Base-by-base conservation (phyloP, 1,139 yeast genomes). In the Pichia sp. region DNA sequence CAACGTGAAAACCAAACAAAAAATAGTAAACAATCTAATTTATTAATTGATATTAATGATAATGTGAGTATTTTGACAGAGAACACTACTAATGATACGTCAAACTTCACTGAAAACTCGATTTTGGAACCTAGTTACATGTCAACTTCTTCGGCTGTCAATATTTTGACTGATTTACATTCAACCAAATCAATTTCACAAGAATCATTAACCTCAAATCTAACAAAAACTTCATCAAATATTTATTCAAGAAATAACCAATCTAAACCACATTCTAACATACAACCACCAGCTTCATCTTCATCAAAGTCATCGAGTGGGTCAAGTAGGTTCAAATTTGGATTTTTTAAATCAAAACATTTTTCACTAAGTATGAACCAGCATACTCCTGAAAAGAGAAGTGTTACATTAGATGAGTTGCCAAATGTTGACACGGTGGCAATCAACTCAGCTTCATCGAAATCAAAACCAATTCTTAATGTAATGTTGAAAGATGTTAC, bases 401-500 rank as follows among this genome's bases (percentile, higher is more conserved):
- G 77, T 2, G 72, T 82, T 4, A 63, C 72, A 22, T 72, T 78
- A 1, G 64, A 38, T 12, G 87, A 83, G 42, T 68, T 89, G 42
- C 95, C 96, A 1, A 74, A 70, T 44, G 67, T 79, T 11, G 70
- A 67, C 2, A 52, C 61, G 1, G 13, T 40, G 32, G 65, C 69
- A 39, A 61, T 66, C 7, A 60, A 65, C 7, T 27, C 39, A 3
- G 61, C 66, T 7, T 27, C n/a, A n/a, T n/a, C 43, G 2, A 70
- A 71, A 52, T 36, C 24, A 27, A 86, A 81, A 58, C 85, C 90
- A 1, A 59, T 69, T n/a, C 65, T 74, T 44, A 71, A 77, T 16
- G 70, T 88, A 34, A 74, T 81, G 41, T 69, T 87, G 59, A 74
- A 73, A 49, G 71, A 69, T 53, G 69, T 70, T 43, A 71, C 73